A percentile compares a stretch with the other conserved stretches of the same genome.
phyloP scores from a whole-genome alignment of 345 rosid species.

The Heritiera littoralis region DNA sequence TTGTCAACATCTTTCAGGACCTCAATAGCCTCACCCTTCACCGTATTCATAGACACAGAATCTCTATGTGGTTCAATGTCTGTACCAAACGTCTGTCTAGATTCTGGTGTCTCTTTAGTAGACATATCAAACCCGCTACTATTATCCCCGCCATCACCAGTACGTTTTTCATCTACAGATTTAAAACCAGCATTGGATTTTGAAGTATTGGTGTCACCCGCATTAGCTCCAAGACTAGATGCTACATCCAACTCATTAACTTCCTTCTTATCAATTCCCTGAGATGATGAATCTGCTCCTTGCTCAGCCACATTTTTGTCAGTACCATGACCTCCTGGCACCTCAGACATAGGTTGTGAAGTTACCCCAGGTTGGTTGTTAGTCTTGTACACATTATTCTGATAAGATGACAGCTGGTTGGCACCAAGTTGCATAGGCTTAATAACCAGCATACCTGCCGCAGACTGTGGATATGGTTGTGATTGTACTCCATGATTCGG shows the following conservation, averaged over 20 bases:
- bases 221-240: slow-evolving; percentile 26
- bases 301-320: slow-evolving; percentile 31
- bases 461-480: slow-evolving; percentile 38
- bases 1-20: slow-evolving; percentile 34
- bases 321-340: slow-evolving; percentile 26
- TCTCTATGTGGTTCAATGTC: slow-evolving; percentile 27
- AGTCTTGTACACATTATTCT: slow-evolving; percentile 28
- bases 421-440: slow-evolving; percentile 36
- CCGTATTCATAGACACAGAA: slow-evolving; percentile 25
- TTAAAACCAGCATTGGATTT: slow-evolving; percentile 47
- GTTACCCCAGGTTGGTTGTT: slow-evolving; percentile 34
- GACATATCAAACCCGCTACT: slow-evolving; percentile 15
- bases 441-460: slow-evolving; percentile 32
- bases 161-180: slow-evolving; percentile 24
- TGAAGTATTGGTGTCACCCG: slow-evolving; percentile 29
- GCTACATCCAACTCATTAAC: slow-evolving; percentile 6
- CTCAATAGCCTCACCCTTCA: slow-evolving; percentile 39
- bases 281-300: slow-evolving; percentile 33
- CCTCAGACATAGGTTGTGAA: slow-evolving; percentile 30
- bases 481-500: slow-evolving; percentile 38
- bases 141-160: slow-evolving; percentile 32
- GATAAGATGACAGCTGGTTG: slow-evolving; percentile 36
- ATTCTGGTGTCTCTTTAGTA: slow-evolving; percentile 27
- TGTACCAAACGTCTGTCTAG: not conserved
- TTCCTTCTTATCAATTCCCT: slow-evolving; percentile 33